Base-by-base conservation (phyloP, 1,284 basidiomycete genomes). In the Apiotrichum domesticum region DNA sequence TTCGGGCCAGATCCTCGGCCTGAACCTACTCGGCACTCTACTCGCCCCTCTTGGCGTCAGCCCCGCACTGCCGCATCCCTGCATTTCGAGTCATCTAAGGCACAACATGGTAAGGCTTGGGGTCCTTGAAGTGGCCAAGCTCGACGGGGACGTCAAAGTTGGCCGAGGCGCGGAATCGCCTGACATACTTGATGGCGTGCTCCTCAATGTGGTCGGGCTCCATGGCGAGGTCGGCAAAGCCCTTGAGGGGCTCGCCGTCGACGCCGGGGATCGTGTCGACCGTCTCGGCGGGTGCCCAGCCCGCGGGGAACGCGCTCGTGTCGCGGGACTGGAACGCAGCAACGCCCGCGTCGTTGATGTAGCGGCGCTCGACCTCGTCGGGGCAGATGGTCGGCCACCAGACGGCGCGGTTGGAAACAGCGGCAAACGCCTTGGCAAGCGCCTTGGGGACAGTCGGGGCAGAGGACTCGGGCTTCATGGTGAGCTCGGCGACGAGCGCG, bases 331-430 rank as follows among this genome's bases (percentile, higher is more conserved):
- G 85, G 85, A 75, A 86, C 82, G 45, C 86, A 82, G 50, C 80
- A 72, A 71, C 69, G 42, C 70, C 70, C 52, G 72, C 65, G 76
- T 98, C 95, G 77, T 94, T 83, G 63, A 98, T 85, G 78, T 84
- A 96, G 63, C 91, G 84, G 68, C 95, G 81, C 67, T 84, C 82
- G 34, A 98, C 86, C 78, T 98, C 94, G 76, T 98, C 95, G 1
- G 91, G 88, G 71, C 83, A 86, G 59, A 97, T 80, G 57, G 88
- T 84, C 14, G 93, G 94, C 94, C 94, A 98, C 94, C 93, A 98
- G 13, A 81, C 47, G 0, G 84, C 81, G 4, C 78, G 72, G 77
- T 97, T 89, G 45, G 85, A 83, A 35, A 82, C 74, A 64, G 80
- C 83, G 5, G 93, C 83, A 37, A 90, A 77, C 6, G 81, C 69